Conservation (phyloP, 768 basidiomycete species). For the Steccherinum ochraceum region DNA sequence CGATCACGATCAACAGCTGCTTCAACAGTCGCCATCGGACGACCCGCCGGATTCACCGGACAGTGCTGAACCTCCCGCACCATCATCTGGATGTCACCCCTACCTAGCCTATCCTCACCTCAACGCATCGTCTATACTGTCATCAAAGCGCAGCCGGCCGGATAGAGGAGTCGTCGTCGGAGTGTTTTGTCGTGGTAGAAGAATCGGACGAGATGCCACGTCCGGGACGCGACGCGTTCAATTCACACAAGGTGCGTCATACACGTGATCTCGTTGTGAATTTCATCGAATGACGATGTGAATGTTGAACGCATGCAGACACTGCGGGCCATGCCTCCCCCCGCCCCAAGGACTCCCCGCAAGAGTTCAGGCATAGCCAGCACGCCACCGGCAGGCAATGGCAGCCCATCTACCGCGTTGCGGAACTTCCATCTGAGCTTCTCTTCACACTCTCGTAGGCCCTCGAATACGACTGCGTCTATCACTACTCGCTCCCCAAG, state of each 20-base stretch:
- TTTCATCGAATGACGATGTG: neutral
- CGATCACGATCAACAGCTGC: conserved; percentile 27
- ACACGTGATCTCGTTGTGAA: neutral
- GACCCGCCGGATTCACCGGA: conserved; percentile 16
- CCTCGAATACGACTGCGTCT: conserved; percentile 28
- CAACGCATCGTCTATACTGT: conserved; percentile 19
- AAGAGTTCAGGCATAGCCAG: neutral
- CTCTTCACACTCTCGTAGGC: conserved; percentile 14
- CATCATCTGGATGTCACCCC: conserved; percentile 26
- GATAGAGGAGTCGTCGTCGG: conserved; percentile 22
- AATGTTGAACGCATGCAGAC: neutral
- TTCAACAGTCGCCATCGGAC: conserved; percentile 7
- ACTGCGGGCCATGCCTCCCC: neutral
- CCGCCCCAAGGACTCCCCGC: neutral
- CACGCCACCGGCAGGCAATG: neutral
- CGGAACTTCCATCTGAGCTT: neutral
- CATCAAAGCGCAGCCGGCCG: conserved; percentile 8
- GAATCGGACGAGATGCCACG: conserved; percentile 18
- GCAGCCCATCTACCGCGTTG: neutral
- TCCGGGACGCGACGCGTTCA: conserved; percentile 12
- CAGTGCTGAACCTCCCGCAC: conserved; percentile 8
- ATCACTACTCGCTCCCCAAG: conserved; percentile 33
- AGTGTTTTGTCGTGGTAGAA: conserved; percentile 38
- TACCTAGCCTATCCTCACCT: conserved; percentile 37
- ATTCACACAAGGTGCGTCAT: conserved; percentile 10